Evolutionary conservation across 345 rosid genomes (phyloP).

Genomic region (Syzygium jambos): DNA sequence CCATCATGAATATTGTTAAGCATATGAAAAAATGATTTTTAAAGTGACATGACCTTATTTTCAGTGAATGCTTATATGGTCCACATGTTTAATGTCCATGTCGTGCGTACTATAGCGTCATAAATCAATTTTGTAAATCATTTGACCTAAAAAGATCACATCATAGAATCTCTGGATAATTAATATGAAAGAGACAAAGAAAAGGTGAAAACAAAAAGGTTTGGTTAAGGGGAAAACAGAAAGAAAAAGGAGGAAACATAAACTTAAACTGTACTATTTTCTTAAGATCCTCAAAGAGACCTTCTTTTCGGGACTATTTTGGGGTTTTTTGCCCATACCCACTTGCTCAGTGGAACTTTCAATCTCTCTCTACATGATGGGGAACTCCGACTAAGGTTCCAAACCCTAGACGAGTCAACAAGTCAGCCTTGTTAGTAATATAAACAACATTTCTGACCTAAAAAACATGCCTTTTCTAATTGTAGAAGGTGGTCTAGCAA

Average conservation of each 20-base stretch:
- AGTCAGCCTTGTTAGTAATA: neutral
- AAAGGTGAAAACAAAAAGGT: neutral
- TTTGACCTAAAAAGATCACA: neutral
- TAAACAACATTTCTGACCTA: neutral
- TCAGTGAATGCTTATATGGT: neutral
- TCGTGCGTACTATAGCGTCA: rapidly evolving
- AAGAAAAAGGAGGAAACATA: neutral
- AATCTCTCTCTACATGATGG: neutral
- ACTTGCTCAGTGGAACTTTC: neutral
- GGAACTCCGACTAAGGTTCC: neutral
- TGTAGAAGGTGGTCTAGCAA: neutral
- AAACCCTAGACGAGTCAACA: neutral
- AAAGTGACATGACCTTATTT: neutral
- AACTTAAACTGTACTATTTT: neutral
- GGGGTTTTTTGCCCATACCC: neutral
- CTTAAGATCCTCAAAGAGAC: neutral
- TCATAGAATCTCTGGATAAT: neutral
- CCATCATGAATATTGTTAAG: neutral
- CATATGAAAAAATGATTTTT: neutral
- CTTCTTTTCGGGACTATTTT: neutral
- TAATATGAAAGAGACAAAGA: neutral
- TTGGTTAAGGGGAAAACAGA: neutral
- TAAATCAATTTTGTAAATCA: neutral
- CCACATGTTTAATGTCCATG: neutral
- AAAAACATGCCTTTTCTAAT: neutral